Percentiles rank a stretch among this genome's conserved stretches.
These are phyloP conservation scores for Corymbia calophylla DNA, from an alignment of 441 rosid species.

Conservation along the genomic window DNA sequence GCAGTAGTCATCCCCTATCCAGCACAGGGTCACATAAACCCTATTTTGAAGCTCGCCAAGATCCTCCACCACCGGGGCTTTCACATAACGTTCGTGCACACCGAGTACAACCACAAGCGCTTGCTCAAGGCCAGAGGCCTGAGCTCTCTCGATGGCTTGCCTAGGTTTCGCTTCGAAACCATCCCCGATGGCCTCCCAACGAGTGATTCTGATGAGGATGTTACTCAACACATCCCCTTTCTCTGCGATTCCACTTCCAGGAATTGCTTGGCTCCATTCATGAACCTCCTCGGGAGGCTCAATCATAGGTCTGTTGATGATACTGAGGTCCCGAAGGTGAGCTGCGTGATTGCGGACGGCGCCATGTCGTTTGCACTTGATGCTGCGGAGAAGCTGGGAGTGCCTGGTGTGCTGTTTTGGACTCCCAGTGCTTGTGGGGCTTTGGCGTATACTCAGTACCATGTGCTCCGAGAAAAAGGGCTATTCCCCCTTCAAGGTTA, in stretches of 20 bases:
- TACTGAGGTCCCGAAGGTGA: conserved; percentile 7
- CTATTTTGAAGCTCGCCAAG: conserved; percentile 21
- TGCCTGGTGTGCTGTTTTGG: conserved; percentile 21
- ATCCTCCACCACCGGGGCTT: conserved; percentile 19
- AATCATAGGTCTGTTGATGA: background rate
- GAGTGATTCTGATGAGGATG: background rate
- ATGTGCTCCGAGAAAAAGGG: conserved; percentile 6
- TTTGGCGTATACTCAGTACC: conserved; percentile 1
- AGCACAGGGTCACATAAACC: conserved; percentile 27
- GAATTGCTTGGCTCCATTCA: conserved; percentile 17
- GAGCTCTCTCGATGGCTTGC: background rate
- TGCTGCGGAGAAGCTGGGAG: conserved; percentile 14
- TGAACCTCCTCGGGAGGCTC: conserved; percentile 9
- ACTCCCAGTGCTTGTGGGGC: conserved; percentile 16
- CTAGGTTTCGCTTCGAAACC: conserved; percentile 15
- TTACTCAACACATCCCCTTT: conserved; percentile 9
- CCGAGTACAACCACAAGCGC: conserved; percentile 20
- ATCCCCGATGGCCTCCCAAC: conserved; percentile 19
- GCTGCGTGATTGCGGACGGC: conserved; percentile 15
- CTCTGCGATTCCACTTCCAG: conserved; percentile 8
- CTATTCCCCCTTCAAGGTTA: conserved; percentile 13
- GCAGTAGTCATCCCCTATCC: conserved; percentile 21
- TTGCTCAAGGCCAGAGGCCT: conserved; percentile 19
- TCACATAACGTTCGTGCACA: conserved; percentile 19
- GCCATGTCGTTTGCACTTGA: conserved; percentile 6